A percentile compares a stretch with the other conserved stretches of the same genome.
These are phyloP conservation scores for Piromyces sp. DNA, from an alignment of 192 early-diverging fungal genomes.

Conservation along the genomic window DNA sequence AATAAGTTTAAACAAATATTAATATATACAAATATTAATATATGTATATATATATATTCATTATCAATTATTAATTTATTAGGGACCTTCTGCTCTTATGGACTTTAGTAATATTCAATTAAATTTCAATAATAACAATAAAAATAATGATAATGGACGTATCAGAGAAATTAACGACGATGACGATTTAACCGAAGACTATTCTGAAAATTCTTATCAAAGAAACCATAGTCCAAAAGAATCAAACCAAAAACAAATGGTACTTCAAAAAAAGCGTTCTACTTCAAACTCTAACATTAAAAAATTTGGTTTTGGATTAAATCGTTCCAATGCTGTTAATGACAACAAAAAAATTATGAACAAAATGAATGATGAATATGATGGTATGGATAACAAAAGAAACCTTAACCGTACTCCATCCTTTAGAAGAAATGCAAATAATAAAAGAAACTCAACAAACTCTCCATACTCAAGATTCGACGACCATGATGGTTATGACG, in stretches of 20 bases:
- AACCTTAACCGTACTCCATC: not conserved
- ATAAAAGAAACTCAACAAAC: not conserved
- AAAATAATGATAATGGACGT: not conserved
- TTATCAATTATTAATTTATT: not conserved
- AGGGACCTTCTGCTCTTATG: not conserved
- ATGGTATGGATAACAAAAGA: not conserved
- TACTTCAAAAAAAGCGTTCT: not conserved
- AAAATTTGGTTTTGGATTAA: not conserved
- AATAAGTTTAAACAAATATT: too few relatives aligned
- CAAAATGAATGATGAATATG: not conserved
- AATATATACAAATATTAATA: too few relatives aligned
- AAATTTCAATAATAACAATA: not conserved
- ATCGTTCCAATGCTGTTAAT: not conserved
- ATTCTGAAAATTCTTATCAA: too few relatives aligned
- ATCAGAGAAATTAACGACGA: not conserved
- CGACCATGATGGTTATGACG: not conserved
- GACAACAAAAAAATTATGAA: not conserved
- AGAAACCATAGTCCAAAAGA: too few relatives aligned
- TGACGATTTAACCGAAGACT: not conserved
- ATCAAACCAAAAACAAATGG: not conserved
- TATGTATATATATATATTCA: too few relatives aligned
- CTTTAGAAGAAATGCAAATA: not conserved
- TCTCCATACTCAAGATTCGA: not conserved
- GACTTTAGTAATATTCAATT: not conserved
- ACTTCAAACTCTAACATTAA: not conserved